Evolutionary conservation across 768 basidiomycete genomes (phyloP).

Genomic region (Pisolithus orientalis): DNA sequence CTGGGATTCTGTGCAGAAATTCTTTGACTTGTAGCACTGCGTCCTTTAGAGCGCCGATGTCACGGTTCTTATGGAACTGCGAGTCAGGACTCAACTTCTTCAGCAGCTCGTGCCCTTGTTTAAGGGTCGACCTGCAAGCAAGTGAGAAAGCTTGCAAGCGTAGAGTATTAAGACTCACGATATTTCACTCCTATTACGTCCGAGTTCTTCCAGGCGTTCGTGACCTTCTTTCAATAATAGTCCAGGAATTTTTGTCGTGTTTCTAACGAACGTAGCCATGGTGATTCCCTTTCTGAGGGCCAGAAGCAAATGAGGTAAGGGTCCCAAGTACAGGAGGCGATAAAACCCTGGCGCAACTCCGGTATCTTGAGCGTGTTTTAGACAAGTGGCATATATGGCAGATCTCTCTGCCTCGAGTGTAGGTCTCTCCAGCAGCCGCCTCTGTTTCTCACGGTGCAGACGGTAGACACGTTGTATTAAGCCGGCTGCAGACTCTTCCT

Average conservation of each 20-base stretch:
- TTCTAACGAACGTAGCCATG: slow-evolving; percentile 25
- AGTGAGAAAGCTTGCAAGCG: background rate
- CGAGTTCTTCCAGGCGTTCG: slow-evolving; percentile 30
- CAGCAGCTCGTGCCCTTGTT: too few species aligned
- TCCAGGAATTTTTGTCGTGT: slow-evolving; percentile 21
- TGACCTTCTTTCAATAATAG: slow-evolving; percentile 23
- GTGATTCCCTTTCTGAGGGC: slow-evolving; percentile 33
- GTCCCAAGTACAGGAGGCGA: slow-evolving; percentile 29
- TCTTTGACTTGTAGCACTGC: too few species aligned
- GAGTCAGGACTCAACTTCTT: too few species aligned
- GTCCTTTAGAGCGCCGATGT: too few species aligned
- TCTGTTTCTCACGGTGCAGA: background rate
- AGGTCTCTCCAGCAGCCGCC: slow-evolving; percentile 6
- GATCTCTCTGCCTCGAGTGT: slow-evolving; percentile 16
- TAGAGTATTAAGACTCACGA: slow-evolving; percentile 3
- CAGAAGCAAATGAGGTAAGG: slow-evolving; percentile 35
- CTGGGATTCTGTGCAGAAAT: too few species aligned
- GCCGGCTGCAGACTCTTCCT: slow-evolving; percentile 21
- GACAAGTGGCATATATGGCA: slow-evolving; percentile 23
- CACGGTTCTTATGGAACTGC: too few species aligned
- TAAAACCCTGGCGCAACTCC: slow-evolving; percentile 28
- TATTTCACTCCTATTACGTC: slow-evolving; percentile 7
- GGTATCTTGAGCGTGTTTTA: slow-evolving; percentile 19
- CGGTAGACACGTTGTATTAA: slow-evolving; percentile 18
- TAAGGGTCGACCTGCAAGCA: slow-evolving; percentile 10